Evolutionary conservation across 2,329 filamentous ascomycete genomes (phyloP), one percentile per base, ranked within the genome.

Genomic region (Penicillium brevicompactum): DNA sequence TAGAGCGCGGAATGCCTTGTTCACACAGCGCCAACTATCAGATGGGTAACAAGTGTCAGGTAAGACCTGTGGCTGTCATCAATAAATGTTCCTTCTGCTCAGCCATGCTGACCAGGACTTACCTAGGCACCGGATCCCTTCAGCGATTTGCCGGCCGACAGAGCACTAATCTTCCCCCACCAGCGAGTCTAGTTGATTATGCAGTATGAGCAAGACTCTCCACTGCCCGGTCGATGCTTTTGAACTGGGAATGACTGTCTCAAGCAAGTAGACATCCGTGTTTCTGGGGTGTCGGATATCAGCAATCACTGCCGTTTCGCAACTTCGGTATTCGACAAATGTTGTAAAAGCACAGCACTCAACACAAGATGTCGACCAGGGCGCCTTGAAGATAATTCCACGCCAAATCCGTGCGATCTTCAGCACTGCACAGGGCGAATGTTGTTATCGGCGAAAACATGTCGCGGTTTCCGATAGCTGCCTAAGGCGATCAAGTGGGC

Each of bases 371-470:
- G 14, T 13, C 11, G 51, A n/a, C 38, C 16, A 6, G 27, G 13
- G 38, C n/a, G 8, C 42, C 13, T 27, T 30, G 10, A 22, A 7
- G n/a, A n/a, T n/a, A 30, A 44, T 44, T 30, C 30, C 22, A 14
- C 38, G 34, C 49, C 16, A 22, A 31, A 49, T 38, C 24, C 18
- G 5, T 40, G 46, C 18, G 38, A 27, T 24, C 51, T 16, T 49
- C 27, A 22, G 14, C 51, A 31, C 22, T 21, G 21, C 38, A 37
- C 37, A 43, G 38, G 21, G 30, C 22, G 51, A 49, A 30, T 38
- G 51, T 53, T 53, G 45, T 53, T 44, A 43, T 53, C 51, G 51
- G 51, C 45, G 51, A 53, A 53, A 53, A 53, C 51, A 53, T 53
- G 21, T 53, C 51, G 51, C 51, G 51, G 51, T 30, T 49, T 27